Percentiles rank a stretch among this genome's conserved stretches.
These are phyloP conservation scores for Pseudonitzschia pungens DNA, from an alignment of 108 stramenopile species.

Conservation along the genomic window DNA sequence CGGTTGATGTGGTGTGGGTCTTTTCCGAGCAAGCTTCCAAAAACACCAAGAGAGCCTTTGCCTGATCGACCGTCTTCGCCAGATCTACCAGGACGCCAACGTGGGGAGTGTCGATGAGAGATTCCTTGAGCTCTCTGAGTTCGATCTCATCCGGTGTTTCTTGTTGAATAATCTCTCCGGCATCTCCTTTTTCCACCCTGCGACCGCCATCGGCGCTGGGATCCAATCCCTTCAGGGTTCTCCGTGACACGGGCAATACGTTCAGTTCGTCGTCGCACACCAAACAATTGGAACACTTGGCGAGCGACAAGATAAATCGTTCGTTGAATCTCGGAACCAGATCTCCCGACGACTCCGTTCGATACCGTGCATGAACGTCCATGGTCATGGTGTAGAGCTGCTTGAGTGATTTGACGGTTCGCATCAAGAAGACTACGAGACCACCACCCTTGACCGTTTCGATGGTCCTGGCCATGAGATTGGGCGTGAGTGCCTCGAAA, in stretches of 20 bases:
- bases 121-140: constrained; percentile 82
- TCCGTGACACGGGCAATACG: constrained; percentile 89
- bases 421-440: constrained; percentile 91
- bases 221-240: constrained; percentile 48
- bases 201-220: constrained; percentile 6
- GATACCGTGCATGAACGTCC: constrained; percentile 98
- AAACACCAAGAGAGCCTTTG: constrained; percentile 89
- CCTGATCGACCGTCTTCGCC: constrained; percentile 96
- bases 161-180: constrained; percentile 54
- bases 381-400: constrained; percentile 98
- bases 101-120: constrained; percentile 90
- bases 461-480: constrained; percentile 96
- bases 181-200: constrained; percentile 50
- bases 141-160: constrained; percentile 70
- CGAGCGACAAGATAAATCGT: constrained; percentile 95
- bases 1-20: constrained; percentile 53
- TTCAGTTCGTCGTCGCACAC: constrained; percentile 99
- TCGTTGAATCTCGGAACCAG: constrained; percentile 98
- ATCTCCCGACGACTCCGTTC: constrained; percentile 88
- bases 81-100: constrained; percentile 91
- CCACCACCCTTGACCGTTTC: constrained; percentile 99
- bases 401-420: constrained; percentile 92
- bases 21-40: constrained; percentile 93
- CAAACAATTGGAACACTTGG: constrained; percentile 84
- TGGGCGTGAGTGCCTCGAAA: constrained; percentile 98